Evolutionary conservation across 192 early-diverging fungal genomes (phyloP).

Genomic region (Umbelopsis sp.): DNA sequence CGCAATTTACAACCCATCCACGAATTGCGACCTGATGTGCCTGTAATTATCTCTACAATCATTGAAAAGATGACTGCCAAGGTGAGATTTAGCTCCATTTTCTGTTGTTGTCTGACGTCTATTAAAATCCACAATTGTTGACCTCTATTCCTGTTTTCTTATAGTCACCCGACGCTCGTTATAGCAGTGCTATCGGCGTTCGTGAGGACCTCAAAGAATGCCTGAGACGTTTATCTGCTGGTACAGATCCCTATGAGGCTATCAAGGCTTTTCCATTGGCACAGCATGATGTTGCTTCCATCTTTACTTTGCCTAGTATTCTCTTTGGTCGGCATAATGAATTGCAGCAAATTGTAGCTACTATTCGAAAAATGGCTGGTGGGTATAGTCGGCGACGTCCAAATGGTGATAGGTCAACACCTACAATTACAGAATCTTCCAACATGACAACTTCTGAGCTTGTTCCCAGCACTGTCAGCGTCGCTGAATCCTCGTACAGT

Average conservation of each 20-base stretch:
- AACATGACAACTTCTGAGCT: conserved; percentile 4
- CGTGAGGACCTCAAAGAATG: conserved; percentile 35
- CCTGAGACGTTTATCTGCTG: conserved; percentile 19
- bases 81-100: conserved; percentile 3
- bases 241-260: conserved; percentile 25
- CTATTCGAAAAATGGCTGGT: conserved; percentile 26
- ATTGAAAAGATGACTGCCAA: conserved; percentile 41
- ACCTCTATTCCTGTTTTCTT: not conserved
- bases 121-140: not conserved
- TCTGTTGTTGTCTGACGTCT: not conserved
- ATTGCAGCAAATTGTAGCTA: conserved; percentile 30
- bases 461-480: conserved; percentile 7
- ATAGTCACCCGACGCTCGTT: conserved; percentile 39
- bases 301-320: conserved; percentile 35
- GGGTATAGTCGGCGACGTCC: conserved; percentile 7
- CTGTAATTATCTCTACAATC: conserved; percentile 26
- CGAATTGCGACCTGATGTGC: conserved; percentile 33
- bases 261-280: conserved; percentile 34
- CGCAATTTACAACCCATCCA: conserved; percentile 29
- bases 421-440: conserved; percentile 6
- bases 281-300: conserved; percentile 35
- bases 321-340: conserved; percentile 32
- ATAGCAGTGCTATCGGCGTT: conserved; percentile 34
- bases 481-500: not conserved
- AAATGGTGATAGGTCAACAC: conserved; percentile 17